phyloP scores from a whole-genome alignment of 2,329 filamentous ascomycete genomes.

The Byssoonygena ceratinophila region DNA sequence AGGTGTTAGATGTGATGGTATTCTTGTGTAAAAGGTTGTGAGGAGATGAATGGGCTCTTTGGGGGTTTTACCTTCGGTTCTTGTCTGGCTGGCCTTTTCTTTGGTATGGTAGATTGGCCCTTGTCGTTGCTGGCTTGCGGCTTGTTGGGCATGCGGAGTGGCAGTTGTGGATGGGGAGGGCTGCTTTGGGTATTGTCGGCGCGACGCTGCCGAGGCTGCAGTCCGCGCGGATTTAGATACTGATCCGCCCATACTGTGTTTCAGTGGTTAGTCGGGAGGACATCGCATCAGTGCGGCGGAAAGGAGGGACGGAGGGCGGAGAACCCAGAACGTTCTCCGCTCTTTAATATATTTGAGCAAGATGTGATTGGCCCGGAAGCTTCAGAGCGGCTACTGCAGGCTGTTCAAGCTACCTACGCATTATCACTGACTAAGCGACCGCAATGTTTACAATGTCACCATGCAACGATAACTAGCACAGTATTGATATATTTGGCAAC shows the following conservation, averaged over 20 bases:
- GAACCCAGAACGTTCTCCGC: neutral
- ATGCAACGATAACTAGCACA: neutral
- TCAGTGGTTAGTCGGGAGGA: neutral
- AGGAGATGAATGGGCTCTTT: slow-evolving; percentile 1
- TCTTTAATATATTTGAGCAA: neutral
- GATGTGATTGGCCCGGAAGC: slow-evolving; percentile 1
- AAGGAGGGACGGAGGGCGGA: neutral
- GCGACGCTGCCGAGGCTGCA: slow-evolving; percentile 41
- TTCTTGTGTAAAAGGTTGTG: neutral
- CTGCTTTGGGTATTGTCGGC: slow-evolving; percentile 47
- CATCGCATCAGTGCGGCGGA: neutral
- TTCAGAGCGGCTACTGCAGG: neutral
- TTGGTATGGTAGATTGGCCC: slow-evolving; percentile 30
- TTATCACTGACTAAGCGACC: neutral
- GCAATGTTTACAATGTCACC: neutral
- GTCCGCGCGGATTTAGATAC: slow-evolving; percentile 40
- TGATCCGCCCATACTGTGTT: slow-evolving; percentile 45
- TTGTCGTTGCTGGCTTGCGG: slow-evolving; percentile 1
- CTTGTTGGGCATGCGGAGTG: slow-evolving; percentile 28
- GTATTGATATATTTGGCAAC: neutral
- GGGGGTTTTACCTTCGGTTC: slow-evolving; percentile 26
- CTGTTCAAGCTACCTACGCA: neutral
- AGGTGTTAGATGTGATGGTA: slow-evolving; percentile 1
- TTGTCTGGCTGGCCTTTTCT: slow-evolving; percentile 26
- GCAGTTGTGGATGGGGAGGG: slow-evolving; percentile 30